A percentile compares a stretch with the other conserved stretches of the same genome.
phyloP scores from a whole-genome alignment of 768 basidiomycete genomes.

The Cyathus striatus region DNA sequence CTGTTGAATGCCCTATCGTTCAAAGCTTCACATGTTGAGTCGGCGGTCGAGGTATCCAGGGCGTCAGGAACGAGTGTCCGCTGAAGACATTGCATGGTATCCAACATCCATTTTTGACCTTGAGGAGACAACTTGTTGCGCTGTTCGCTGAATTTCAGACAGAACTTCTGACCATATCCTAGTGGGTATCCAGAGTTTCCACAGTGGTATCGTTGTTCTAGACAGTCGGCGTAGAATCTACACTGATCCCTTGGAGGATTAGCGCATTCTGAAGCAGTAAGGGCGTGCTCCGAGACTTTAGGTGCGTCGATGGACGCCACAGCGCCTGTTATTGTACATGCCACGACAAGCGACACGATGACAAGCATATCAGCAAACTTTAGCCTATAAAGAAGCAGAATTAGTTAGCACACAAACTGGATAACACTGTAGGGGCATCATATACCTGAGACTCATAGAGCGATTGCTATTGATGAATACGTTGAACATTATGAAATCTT shows the following conservation, averaged over 20 bases:
- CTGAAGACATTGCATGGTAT: constrained; percentile 40
- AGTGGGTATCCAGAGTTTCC: constrained; percentile 34
- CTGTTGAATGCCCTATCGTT: constrained; percentile 28
- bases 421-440: too few relatives aligned
- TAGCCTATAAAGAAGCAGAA: too few relatives aligned
- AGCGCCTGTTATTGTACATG: too few relatives aligned
- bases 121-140: constrained; percentile 16
- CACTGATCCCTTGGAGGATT: constrained; percentile 29
- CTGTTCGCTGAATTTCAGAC: constrained; percentile 25
- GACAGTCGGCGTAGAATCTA: constrained; percentile 32
- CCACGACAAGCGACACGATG: too few relatives aligned
- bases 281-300: too few relatives aligned
- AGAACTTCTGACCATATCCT: constrained; percentile 29
- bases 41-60: constrained; percentile 6
- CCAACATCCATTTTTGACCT: constrained; percentile 33
- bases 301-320: too few relatives aligned
- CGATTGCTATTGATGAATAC: too few relatives aligned
- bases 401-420: too few relatives aligned
- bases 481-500: too few relatives aligned
- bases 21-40: constrained; percentile 21
- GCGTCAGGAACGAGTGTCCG: constrained; percentile 27
- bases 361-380: too few relatives aligned
- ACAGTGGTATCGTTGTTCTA: constrained; percentile 35
- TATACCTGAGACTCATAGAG: too few relatives aligned
- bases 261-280: constrained; percentile 8